A percentile compares a stretch with the other conserved stretches of the same genome.
These are phyloP conservation scores for Hericium erinaceus DNA, from an alignment of 768 basidiomycete genomes.

Conservation along the genomic window DNA sequence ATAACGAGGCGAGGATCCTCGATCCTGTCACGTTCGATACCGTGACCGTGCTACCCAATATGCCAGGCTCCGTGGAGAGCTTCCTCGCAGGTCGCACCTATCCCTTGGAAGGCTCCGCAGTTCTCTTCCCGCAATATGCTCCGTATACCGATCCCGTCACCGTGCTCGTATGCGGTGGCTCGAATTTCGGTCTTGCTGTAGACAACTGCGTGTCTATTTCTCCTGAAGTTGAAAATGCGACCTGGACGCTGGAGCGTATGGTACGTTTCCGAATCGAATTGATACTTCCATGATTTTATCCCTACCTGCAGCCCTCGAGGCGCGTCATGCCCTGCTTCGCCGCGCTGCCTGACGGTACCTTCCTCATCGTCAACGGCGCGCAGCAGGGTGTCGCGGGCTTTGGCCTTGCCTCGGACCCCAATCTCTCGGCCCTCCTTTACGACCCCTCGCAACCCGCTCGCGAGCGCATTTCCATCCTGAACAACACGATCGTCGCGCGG, in stretches of 20 bases:
- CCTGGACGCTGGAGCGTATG: slow-evolving; percentile 75
- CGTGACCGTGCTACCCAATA: slow-evolving; percentile 51
- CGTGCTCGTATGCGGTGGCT: slow-evolving; percentile 70
- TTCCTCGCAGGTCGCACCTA: slow-evolving; percentile 71
- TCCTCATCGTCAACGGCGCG: slow-evolving; percentile 70
- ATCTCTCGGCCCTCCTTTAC: slow-evolving; percentile 57
- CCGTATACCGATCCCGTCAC: slow-evolving; percentile 70
- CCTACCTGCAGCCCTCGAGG: slow-evolving; percentile 41
- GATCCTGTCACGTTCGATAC: slow-evolving; percentile 60
- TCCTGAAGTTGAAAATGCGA: slow-evolving; percentile 52
- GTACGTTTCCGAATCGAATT: slow-evolving; percentile 28
- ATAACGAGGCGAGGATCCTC: slow-evolving; percentile 73
- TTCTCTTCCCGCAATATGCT: slow-evolving; percentile 58
- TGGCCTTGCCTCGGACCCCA: slow-evolving; percentile 56
- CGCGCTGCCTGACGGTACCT: slow-evolving; percentile 64
- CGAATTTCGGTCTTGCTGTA: slow-evolving; percentile 43
- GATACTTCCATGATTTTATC: neutral
- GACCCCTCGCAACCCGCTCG: slow-evolving; percentile 52
- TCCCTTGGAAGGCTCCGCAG: slow-evolving; percentile 63
- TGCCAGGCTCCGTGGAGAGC: slow-evolving; percentile 65
- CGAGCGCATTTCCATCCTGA: slow-evolving; percentile 57
- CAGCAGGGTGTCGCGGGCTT: slow-evolving; percentile 65
- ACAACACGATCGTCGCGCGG: slow-evolving; percentile 61
- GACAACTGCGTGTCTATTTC: slow-evolving; percentile 67
- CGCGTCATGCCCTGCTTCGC: slow-evolving; percentile 75